Percentiles rank a stretch among this genome's conserved stretches.
Evolutionary conservation across 176 grass and related monocot species (phyloP).

Genomic region (Eragrostis nindensis): DNA sequence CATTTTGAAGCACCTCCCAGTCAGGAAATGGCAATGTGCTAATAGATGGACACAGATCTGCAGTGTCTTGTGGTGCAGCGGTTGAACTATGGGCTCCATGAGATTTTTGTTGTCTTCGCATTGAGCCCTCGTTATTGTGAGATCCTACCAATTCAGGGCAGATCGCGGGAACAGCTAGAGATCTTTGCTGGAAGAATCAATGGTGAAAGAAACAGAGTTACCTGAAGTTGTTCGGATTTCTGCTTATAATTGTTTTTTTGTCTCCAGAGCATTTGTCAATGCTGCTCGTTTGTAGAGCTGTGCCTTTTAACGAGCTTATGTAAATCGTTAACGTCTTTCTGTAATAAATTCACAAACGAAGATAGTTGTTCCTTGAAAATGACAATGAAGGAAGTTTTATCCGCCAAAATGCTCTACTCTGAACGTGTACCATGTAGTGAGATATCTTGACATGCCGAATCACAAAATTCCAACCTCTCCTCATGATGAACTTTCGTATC

Average conservation of each 20-base stretch:
- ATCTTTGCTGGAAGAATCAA: background rate
- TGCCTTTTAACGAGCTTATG: background rate
- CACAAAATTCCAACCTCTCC: too few species aligned
- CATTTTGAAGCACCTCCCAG: background rate
- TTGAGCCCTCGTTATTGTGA: background rate
- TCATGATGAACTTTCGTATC: background rate
- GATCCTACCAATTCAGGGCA: background rate
- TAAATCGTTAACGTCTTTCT: too few species aligned
- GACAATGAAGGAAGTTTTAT: background rate
- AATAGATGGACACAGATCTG: background rate
- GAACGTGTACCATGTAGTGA: background rate
- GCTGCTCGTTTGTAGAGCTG: background rate
- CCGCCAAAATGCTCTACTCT: background rate
- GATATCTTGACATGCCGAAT: background rate
- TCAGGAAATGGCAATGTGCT: background rate
- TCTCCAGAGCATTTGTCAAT: too few species aligned
- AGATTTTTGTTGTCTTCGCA: background rate
- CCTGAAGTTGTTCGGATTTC: too few species aligned
- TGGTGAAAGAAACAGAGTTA: too few species aligned
- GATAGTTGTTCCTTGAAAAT: background rate
- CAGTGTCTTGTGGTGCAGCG: background rate
- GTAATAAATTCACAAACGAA: background rate
- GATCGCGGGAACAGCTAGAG: background rate
- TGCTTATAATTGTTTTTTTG: too few species aligned
- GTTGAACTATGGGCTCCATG: background rate